Base-by-base conservation (phyloP, 2,329 filamentous ascomycete genomes). In the Mycogone perniciosa region DNA sequence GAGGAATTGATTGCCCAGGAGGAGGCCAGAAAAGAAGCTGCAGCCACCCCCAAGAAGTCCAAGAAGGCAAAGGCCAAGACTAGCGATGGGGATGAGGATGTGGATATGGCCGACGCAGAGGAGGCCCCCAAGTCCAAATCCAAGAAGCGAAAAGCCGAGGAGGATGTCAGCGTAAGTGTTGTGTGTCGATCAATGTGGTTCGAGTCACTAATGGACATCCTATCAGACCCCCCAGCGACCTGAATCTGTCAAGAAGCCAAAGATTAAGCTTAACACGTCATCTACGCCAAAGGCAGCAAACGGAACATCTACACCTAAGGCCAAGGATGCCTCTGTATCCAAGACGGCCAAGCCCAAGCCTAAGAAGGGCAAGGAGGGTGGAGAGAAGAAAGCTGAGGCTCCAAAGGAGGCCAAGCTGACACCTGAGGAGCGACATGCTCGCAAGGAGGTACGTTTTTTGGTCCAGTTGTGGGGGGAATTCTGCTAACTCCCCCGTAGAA, bases 101-200 rank as follows among this genome's bases (percentile, higher is more conserved):
- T 76, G 7, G 82, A 84, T 4, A 84, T 86, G 76, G 75, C 74
- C 39, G 82, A 86, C 56, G 73, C 67, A 33, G 82, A 85, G 29
- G 78, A 80, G 29, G 75, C 73, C 33, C 64, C 67, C 61, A 95
- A 95, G 80, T 85, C 89, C 63, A 71, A 71, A 57, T 62, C 68
- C 6, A 74, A 74, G 80, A 96, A 96, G 79, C 85, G 90, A 62
- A 95, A 96, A 81, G 90, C 90, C 59, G 87, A 82, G 10, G 89
- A 95, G 50, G 82, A 82, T n/a, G 77, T 76, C 27, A 85, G 71
- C 53, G 71, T 74, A 57, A 64, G 67, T 56, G 10, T 33, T n/a
- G 39, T 9, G 6, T 7, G 5, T 39, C 9, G 13, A 26, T 35
- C 2, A 7, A 38, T 13, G 9, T 10, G 5, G 29, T 35, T 29